Percentiles rank a stretch among this genome's conserved stretches.
Evolutionary conservation across 2,329 filamentous ascomycete species (phyloP).

Genomic region (Exophiala sp.): DNA sequence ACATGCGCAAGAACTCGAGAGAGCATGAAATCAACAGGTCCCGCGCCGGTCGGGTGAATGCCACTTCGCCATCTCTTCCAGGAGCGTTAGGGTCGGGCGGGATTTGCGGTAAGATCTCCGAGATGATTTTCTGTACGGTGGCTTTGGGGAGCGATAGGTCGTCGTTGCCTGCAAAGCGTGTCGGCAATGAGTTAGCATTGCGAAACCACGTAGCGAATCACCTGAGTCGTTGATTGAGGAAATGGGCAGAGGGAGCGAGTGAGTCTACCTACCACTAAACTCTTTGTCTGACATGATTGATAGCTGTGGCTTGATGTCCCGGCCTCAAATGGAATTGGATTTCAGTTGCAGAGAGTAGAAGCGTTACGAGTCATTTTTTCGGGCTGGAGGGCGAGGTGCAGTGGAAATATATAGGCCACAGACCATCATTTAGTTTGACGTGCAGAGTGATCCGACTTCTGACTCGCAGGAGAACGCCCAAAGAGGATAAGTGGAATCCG

Average conservation of each 20-base stretch:
- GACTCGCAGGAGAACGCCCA: no score
- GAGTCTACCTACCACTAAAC: conserved; percentile 35
- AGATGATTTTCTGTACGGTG: conserved; percentile 77
- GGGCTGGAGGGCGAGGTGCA: no score
- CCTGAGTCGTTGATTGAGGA: background rate
- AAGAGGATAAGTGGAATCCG: no score
- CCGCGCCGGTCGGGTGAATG: conserved; percentile 86
- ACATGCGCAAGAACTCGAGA: conserved; percentile 96
- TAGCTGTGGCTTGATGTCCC: background rate
- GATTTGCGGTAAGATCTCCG: conserved; percentile 69
- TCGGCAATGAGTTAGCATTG: no score
- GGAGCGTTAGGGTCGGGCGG: conserved; percentile 41
- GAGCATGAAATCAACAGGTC: conserved; percentile 97
- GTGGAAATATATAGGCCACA: no score
- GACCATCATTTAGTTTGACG: no score
- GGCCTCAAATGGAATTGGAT: background rate
- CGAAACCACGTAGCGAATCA: conserved; percentile 1
- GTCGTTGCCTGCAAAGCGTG: conserved; percentile 53
- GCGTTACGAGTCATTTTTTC: background rate
- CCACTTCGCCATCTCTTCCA: conserved; percentile 40
- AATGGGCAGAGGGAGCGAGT: background rate
- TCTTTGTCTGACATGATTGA: conserved; percentile 50
- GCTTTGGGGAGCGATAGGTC: conserved; percentile 59
- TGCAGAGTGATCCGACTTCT: no score
- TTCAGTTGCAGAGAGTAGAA: background rate